A percentile compares a stretch with the other conserved stretches of the same genome.
Conservation (phyloP, 768 basidiomycete genomes). For the Rhizopogon vesiculosus region DNA sequence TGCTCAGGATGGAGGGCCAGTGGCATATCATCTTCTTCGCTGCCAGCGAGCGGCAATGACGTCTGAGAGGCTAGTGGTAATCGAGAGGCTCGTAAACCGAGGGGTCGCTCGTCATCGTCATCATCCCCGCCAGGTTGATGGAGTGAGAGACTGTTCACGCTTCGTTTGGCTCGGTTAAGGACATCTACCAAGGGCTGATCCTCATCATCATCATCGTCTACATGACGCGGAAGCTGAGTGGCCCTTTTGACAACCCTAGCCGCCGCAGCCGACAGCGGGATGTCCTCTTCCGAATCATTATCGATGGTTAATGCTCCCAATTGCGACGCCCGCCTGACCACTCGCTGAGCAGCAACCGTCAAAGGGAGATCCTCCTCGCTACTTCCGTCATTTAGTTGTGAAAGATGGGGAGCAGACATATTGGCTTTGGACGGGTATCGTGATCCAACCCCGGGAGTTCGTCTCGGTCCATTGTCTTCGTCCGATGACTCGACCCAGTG, state of each 20-base stretch:
- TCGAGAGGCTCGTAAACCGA: constrained; percentile 63
- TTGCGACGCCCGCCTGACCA: constrained; percentile 40
- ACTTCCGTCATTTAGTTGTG: constrained; percentile 36
- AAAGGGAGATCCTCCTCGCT: constrained; percentile 84
- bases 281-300: constrained; percentile 66
- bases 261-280: constrained; percentile 60
- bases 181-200: constrained; percentile 67
- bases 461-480: constrained; percentile 46
- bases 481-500: constrained; percentile 60
- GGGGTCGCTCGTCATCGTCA: constrained; percentile 68
- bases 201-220: constrained; percentile 55
- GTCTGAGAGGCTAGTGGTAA: constrained; percentile 17
- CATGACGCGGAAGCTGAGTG: constrained; percentile 2
- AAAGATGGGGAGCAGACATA: constrained; percentile 1
- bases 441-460: constrained; percentile 55
- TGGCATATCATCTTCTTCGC: constrained; percentile 59
- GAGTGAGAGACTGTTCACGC: constrained; percentile 28
- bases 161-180: constrained; percentile 41
- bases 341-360: constrained; percentile 55
- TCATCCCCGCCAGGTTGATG: constrained; percentile 33
- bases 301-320: constrained; percentile 19
- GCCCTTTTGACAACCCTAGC: constrained; percentile 42
- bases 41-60: constrained; percentile 24
- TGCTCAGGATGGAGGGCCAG: constrained; percentile 76
- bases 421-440: constrained; percentile 36